phyloP scores from a whole-genome alignment of 495 filamentous ascomycete species.

The Trichoderma reesei region DNA sequence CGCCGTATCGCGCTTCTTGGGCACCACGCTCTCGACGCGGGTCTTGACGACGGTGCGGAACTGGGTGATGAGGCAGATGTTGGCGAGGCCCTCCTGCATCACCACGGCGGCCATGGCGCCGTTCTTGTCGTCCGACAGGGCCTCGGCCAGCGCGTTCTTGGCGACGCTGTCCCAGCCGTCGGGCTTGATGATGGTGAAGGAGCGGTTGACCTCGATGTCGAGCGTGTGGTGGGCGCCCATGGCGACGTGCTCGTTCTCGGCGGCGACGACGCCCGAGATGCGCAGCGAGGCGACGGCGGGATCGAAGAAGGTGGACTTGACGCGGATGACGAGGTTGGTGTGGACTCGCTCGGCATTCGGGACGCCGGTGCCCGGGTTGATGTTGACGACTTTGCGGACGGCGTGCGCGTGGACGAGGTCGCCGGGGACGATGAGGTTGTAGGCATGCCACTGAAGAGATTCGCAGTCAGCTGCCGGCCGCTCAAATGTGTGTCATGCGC shows the following conservation, averaged over 20 bases:
- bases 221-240: conserved; percentile 84
- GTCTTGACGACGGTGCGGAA: conserved; percentile 83
- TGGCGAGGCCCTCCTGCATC: conserved; percentile 89
- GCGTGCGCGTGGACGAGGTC: conserved; percentile 79
- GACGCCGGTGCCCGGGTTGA: conserved; percentile 61
- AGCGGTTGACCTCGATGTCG: conserved; percentile 58
- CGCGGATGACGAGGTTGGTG: conserved; percentile 67
- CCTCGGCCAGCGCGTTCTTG: conserved; percentile 65
- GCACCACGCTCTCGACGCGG: conserved; percentile 72
- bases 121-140: conserved; percentile 62
- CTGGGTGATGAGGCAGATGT: conserved; percentile 88
- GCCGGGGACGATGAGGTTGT: conserved; percentile 78
- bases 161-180: conserved; percentile 91
- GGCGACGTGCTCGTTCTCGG: conserved; percentile 75
- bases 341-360: conserved; percentile 66
- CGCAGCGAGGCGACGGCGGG: conserved; percentile 73
- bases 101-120: conserved; percentile 80
- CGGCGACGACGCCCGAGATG: conserved; percentile 69
- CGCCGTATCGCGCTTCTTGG: conserved; percentile 59
- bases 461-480: not conserved
- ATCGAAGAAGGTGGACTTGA: conserved; percentile 84
- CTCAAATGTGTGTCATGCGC: not conserved
- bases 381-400: conserved; percentile 70
- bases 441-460: conserved; percentile 71
- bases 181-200: conserved; percentile 78